Base-by-base conservation (phyloP, 257 asterid genomes). In the Cruciata laevipes region DNA sequence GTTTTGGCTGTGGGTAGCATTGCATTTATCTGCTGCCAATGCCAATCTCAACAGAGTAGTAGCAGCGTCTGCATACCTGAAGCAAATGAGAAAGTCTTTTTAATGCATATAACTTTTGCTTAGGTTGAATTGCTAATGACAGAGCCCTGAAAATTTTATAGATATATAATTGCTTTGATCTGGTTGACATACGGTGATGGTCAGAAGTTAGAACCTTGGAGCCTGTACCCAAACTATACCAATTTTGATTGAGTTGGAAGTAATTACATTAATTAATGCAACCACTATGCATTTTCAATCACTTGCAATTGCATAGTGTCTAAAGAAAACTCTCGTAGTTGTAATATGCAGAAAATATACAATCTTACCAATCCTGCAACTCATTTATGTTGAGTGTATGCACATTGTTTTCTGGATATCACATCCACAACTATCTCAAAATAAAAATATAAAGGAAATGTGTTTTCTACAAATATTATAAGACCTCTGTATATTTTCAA, bases 41-140 rank as follows among this genome's bases (percentile, higher is more conserved):
- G 95, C 97, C 84, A 57, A 90, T 72, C 81, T 85, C 71, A 88
- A 74, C 62, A 83, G 84, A 72, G 82, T 71, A 66, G 84, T 73
- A 75, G 97, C 97, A 84, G 97, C 97, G 80, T 94, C 99, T 27
- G 80, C 68, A 75, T 83, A 88, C 88, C 99, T 94, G 84, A 52
- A 51, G 68, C 66, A 55, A 82, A 73, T 69, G 65, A 76, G 61
- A 71, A 73, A 33, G 75, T 31, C 7, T 31, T 1, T 31, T 67
- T 24, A 37, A 66, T 61, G 18, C 44, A n/a, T 37, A 74, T 49
- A 61, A 57, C 25, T 9, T 7, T 53, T 24, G 47, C 33, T 8
- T 23, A 32, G 49, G 44, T 49, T 6, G 0, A 8, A 30, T 25
- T 65, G 16, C 12, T 66, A 47, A 17, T 1, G 13, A 24, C 21